phyloP scores from a whole-genome alignment of 2,329 filamentous ascomycete genomes.

The Alternaria arborescens region DNA sequence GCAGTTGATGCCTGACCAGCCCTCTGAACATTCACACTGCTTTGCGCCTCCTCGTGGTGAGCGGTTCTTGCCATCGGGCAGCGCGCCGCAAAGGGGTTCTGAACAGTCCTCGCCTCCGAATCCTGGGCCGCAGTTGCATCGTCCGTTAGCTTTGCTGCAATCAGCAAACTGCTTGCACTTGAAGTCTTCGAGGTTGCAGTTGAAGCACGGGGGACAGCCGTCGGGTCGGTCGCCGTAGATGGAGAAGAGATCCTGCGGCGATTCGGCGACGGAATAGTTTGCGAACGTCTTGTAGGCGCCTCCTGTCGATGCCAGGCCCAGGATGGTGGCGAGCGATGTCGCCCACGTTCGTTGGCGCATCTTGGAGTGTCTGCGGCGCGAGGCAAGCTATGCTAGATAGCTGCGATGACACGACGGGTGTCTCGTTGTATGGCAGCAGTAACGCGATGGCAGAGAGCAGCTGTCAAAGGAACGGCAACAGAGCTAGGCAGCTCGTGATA shows the following conservation, averaged over 20 bases:
- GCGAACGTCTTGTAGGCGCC: constrained; percentile 43
- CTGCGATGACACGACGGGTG: neutral
- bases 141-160: constrained; percentile 89
- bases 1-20: constrained; percentile 97
- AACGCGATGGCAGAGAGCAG: neutral
- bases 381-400: constrained; percentile 27
- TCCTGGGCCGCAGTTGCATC: constrained; percentile 89
- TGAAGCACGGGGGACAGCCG: constrained; percentile 91
- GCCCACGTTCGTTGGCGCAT: constrained; percentile 49
- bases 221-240: constrained; percentile 77
- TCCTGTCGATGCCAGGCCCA: constrained; percentile 33
- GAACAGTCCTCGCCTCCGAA: constrained; percentile 96
- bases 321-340: constrained; percentile 39
- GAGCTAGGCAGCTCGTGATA: constrained; percentile 25
- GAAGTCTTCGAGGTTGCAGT: constrained; percentile 94
- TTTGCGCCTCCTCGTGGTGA: constrained; percentile 73
- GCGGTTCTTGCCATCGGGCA: constrained; percentile 79
- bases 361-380: constrained; percentile 30
- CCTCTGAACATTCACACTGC: constrained; percentile 84
- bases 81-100: constrained; percentile 86
- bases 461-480: constrained; percentile 18
- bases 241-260: constrained; percentile 63
- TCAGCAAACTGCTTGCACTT: constrained; percentile 88
- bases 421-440: constrained; percentile 2
- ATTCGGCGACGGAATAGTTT: constrained; percentile 63